Percentiles rank a stretch among this genome's conserved stretches.
These are phyloP conservation scores for Coemansia sp. DNA, from an alignment of 192 early-diverging fungal species.

Conservation along the genomic window DNA sequence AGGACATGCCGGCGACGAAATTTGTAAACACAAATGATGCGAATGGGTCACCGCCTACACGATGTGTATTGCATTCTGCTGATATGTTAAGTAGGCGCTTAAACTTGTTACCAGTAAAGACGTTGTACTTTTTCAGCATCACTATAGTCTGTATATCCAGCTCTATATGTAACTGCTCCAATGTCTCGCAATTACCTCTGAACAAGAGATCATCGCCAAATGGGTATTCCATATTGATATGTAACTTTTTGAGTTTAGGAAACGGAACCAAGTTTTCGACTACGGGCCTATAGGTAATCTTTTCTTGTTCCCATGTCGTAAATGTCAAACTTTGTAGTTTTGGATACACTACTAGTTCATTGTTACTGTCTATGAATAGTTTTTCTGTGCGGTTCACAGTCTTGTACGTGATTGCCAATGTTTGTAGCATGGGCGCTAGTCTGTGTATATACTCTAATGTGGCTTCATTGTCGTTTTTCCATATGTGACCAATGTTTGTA, in stretches of 20 bases:
- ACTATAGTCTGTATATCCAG: neutral
- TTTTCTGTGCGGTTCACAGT: neutral
- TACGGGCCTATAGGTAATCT: neutral
- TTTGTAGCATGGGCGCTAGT: neutral
- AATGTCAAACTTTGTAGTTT: neutral
- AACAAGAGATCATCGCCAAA: conserved; percentile 16
- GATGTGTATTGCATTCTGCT: neutral
- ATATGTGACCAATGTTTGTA: neutral
- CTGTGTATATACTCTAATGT: conserved; percentile 8
- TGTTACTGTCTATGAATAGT: neutral
- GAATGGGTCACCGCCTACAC: neutral
- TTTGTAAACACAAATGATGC: conserved; percentile 3
- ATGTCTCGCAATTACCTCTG: conserved; percentile 9
- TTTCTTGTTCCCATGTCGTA: neutral
- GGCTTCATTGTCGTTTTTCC: neutral
- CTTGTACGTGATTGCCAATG: conserved; percentile 3
- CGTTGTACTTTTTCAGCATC: conserved; percentile 4
- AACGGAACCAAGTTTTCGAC: neutral
- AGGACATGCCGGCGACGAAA: conserved; percentile 8
- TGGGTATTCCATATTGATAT: conserved; percentile 4
- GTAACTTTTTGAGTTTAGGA: neutral
- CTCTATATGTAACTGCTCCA: conserved; percentile 5
- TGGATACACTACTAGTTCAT: neutral
- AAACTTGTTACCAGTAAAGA: conserved; percentile 11
- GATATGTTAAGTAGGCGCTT: conserved; percentile 1